phyloP scores from a whole-genome alignment of 2,329 filamentous ascomycete genomes.

The Amauroascus niger region DNA sequence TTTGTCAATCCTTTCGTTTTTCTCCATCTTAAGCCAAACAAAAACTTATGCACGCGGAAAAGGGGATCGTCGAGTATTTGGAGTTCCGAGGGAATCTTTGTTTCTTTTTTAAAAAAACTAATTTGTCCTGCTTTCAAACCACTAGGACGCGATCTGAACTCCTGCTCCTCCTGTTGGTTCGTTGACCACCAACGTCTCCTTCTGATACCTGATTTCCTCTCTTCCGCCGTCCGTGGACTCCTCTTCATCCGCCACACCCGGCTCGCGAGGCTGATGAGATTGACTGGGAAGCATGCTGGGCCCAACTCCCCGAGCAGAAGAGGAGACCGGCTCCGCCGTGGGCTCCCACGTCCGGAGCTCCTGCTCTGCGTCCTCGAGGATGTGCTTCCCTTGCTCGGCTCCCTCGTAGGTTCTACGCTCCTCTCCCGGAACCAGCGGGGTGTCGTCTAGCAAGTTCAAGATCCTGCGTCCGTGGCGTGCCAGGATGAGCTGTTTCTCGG shows the following conservation, averaged over 20 bases:
- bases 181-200: background rate
- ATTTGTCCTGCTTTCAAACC: background rate
- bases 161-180: background rate
- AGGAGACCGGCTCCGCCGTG: conserved; percentile 43
- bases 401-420: conserved; percentile 58
- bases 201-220: conserved; percentile 6
- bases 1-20: background rate
- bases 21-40: background rate
- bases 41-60: background rate
- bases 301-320: conserved; percentile 6
- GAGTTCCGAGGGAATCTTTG: background rate
- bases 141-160: conserved; percentile 7
- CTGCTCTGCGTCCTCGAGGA: conserved; percentile 86
- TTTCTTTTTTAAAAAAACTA: too few species aligned
- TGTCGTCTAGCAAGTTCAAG: conserved; percentile 77
- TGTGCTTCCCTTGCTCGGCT: conserved; percentile 60
- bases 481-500: conserved; percentile 92
- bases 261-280: background rate
- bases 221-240: background rate
- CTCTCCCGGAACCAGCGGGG: conserved; percentile 80
- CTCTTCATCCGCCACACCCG: background rate
- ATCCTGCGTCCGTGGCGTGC: conserved; percentile 83
- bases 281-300: conserved; percentile 1
- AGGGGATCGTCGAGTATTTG: background rate
- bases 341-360: conserved; percentile 68